These are phyloP conservation scores for Cenococcum geophilum DNA, from an alignment of 495 filamentous ascomycete species.

Conservation along the genomic window DNA sequence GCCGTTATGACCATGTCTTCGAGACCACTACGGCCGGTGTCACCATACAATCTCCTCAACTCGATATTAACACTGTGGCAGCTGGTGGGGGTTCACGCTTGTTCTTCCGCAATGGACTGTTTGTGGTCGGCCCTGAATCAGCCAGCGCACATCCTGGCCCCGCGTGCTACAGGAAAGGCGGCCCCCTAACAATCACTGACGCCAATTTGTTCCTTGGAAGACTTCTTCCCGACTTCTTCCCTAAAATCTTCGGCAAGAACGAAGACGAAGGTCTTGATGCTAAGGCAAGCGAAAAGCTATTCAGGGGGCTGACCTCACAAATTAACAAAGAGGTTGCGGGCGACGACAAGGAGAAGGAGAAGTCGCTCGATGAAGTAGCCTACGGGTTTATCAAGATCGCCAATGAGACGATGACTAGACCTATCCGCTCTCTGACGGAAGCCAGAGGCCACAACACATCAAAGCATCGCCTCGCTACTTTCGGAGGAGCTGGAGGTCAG, in stretches of 20 bases:
- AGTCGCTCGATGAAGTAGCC: conserved; percentile 83
- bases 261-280: conserved; percentile 83
- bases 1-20: conserved; percentile 93
- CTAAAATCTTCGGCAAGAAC: conserved; percentile 90
- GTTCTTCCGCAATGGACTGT: conserved; percentile 86
- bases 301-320: conserved; percentile 68
- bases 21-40: conserved; percentile 95
- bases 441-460: conserved; percentile 90
- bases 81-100: conserved; percentile 88
- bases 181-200: conserved; percentile 87
- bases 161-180: conserved; percentile 91
- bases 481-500: conserved; percentile 93
- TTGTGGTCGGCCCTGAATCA: conserved; percentile 94
- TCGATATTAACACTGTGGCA: conserved; percentile 97
- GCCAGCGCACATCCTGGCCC: conserved; percentile 90
- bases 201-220: conserved; percentile 87
- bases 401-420: conserved; percentile 92
- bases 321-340: conserved; percentile 60
- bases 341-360: conserved; percentile 55
- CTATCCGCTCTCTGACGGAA: conserved; percentile 88
- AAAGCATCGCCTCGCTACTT: conserved; percentile 80
- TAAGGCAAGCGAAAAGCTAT: conserved; percentile 66
- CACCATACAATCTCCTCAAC: conserved; percentile 87
- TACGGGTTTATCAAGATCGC: conserved; percentile 88
- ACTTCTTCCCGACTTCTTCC: conserved; percentile 89